phyloP scores from a whole-genome alignment of 345 rosid species.

The Dipteronia dyeriana region DNA sequence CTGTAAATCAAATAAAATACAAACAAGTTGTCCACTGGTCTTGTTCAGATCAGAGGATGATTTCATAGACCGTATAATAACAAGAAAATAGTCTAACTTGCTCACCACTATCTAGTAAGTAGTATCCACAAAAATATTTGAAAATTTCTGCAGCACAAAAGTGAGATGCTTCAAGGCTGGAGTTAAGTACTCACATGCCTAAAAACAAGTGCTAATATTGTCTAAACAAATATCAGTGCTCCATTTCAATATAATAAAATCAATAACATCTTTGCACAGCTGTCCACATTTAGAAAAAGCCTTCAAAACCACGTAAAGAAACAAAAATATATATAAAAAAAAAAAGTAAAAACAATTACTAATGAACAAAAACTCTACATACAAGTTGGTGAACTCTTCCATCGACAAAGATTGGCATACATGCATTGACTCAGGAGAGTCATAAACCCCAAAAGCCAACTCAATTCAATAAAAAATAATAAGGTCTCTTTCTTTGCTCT shows the following conservation, averaged over 20 bases:
- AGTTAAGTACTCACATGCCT: not conserved
- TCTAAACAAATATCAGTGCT: not conserved
- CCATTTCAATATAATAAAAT: not conserved
- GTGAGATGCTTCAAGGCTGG: not conserved
- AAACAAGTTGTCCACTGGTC: not conserved
- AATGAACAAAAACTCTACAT: not conserved
- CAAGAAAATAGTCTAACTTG: not conserved
- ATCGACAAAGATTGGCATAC: not conserved
- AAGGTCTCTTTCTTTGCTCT: not conserved
- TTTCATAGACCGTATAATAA: not conserved
- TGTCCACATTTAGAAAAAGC: not conserved
- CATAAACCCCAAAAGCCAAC: not conserved
- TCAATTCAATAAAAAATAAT: not conserved
- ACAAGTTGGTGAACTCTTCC: slow-evolving; percentile 4
- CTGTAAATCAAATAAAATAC: not conserved
- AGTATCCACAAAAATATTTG: too few relatives aligned
- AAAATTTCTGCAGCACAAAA: too few relatives aligned
- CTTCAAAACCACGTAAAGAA: not conserved
- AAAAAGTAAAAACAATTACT: not conserved
- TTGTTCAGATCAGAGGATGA: not conserved
- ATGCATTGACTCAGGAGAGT: not conserved
- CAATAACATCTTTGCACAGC: not conserved
- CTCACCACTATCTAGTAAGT: not conserved
- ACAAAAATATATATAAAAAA: too few relatives aligned
- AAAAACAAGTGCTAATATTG: not conserved